Evolutionary conservation across 2,329 filamentous ascomycete genomes (phyloP).

Genomic region (Pseudogymnoascus pannorum): DNA sequence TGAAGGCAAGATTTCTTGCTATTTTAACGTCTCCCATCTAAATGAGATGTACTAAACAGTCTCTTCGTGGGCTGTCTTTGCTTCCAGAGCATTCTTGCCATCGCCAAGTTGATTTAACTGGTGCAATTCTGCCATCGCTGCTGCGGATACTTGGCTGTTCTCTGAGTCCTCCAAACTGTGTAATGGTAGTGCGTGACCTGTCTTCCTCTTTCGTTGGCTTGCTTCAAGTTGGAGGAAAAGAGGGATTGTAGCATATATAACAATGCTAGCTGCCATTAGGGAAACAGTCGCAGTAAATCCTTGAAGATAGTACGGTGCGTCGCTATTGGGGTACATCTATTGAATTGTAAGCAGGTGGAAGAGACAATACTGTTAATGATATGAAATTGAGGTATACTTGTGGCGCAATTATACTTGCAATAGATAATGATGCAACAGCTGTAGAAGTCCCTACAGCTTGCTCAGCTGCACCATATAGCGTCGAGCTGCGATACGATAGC

Average conservation of each 20-base stretch:
- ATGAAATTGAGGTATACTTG: conserved; percentile 10
- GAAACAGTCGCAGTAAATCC: conserved; percentile 17
- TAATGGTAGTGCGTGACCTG: conserved; percentile 7
- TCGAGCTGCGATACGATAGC: conserved; percentile 8
- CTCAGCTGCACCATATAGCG: conserved; percentile 5
- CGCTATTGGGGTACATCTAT: conserved; percentile 7
- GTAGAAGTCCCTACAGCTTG: conserved; percentile 7
- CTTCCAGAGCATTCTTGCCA: background rate
- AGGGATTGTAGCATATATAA: conserved; percentile 9
- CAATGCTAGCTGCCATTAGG: conserved; percentile 15
- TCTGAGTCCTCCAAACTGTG: conserved; percentile 6
- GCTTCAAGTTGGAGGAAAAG: conserved; percentile 9
- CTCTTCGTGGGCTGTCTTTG: background rate
- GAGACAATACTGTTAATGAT: background rate
- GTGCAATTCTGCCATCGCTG: conserved; percentile 1
- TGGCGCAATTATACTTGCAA: conserved; percentile 11
- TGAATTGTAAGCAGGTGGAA: background rate
- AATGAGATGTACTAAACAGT: background rate
- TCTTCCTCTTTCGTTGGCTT: conserved; percentile 4
- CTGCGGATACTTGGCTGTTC: conserved; percentile 12
- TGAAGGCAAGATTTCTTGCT: too few species aligned
- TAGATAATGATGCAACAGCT: background rate
- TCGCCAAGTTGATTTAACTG: conserved; percentile 7
- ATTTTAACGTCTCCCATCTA: background rate
- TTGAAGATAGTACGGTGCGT: conserved; percentile 14